Conservation (phyloP, 1,284 basidiomycete species). For the Papiliotrema laurentii region DNA sequence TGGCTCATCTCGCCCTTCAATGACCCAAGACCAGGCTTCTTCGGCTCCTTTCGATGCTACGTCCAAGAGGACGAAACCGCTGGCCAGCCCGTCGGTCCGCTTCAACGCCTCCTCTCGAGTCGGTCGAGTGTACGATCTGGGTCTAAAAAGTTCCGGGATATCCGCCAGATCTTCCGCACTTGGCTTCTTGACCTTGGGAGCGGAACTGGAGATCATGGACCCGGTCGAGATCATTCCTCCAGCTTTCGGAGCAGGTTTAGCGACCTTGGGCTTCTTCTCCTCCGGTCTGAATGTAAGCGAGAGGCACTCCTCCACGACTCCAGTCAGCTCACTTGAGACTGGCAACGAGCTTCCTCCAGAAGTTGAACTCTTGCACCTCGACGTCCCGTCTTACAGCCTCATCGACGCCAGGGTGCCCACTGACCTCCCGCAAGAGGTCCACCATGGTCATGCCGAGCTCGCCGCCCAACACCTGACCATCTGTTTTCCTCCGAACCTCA, state of each 20-base stretch:
- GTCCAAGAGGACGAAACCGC: conserved; percentile 44
- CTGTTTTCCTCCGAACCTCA: conserved; percentile 59
- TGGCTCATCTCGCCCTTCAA: conserved; percentile 73
- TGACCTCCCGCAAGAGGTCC: conserved; percentile 32
- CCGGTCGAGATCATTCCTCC: conserved; percentile 2
- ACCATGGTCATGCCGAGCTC: conserved; percentile 38
- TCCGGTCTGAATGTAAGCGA: conserved; percentile 1
- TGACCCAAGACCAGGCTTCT: conserved; percentile 52
- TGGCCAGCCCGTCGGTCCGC: conserved; percentile 44
- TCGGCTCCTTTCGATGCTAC: conserved; percentile 30
- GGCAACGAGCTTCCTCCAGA: conserved; percentile 36
- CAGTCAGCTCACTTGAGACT: conserved; percentile 12
- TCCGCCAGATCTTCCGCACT: conserved; percentile 4
- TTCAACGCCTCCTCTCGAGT: conserved; percentile 42
- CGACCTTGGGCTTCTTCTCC: background rate
- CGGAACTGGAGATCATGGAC: background rate
- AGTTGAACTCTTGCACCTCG: conserved; percentile 40
- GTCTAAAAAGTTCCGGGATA: conserved; percentile 20
- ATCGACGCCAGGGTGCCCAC: conserved; percentile 29
- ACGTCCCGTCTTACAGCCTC: conserved; percentile 36
- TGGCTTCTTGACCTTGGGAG: conserved; percentile 1
- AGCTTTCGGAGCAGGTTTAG: background rate
- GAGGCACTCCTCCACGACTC: background rate
- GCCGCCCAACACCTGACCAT: conserved; percentile 42
- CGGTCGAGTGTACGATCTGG: conserved; percentile 20